Evolutionary conservation across 129 eudicot species (phyloP), one percentile per base, ranked within the genome.

Genomic region (Pulicaria dysenterica): DNA sequence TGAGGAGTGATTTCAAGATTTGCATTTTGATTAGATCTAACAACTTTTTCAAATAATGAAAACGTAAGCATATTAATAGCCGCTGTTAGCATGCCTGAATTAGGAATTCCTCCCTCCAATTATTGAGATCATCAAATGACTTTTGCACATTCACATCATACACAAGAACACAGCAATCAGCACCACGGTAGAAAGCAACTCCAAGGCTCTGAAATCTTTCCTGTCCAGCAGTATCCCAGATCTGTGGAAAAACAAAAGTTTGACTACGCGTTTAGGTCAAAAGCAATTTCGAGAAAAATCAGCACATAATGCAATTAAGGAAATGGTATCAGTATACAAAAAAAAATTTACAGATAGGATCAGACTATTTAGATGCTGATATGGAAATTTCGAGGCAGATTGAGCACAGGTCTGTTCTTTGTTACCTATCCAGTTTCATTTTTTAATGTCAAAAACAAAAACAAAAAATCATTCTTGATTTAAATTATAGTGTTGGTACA

Each of bases 151-250:
- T 92, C 62, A 89, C 98, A 73, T 92, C 98, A 83, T 92, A 92
- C 70, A 92, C 98, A 75, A 92, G 98, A 57, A 92, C 96, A 80
- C 98, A 92, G 78, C 98, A 92, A 85, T 92, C 98, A 80, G 98
- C 98, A 83, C 98, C 98, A 17, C 98, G 88, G 74, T 92, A 92
- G 73, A 92, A 92, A 37, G 97, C 97, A 73, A 92, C 97, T 38
- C 97, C 97, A 56, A 92, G 90, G 72, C 97, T 92, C 72, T 92
- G 98, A 83, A 92, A 92, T 67, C 98, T 89, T 82, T 92, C 98
- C 83, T 92, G 98, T 69, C 98, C 98, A 74, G 98, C 98, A 7
- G 98, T 92, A 83, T 92, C 98, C 98, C 98, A 92, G 38, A 92
- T 92, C 98, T 92, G 84, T 40, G 31, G 31, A 46, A 41, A 13